Base-by-base conservation (phyloP, 306 rosid genomes). In the Crataegus laevigata region DNA sequence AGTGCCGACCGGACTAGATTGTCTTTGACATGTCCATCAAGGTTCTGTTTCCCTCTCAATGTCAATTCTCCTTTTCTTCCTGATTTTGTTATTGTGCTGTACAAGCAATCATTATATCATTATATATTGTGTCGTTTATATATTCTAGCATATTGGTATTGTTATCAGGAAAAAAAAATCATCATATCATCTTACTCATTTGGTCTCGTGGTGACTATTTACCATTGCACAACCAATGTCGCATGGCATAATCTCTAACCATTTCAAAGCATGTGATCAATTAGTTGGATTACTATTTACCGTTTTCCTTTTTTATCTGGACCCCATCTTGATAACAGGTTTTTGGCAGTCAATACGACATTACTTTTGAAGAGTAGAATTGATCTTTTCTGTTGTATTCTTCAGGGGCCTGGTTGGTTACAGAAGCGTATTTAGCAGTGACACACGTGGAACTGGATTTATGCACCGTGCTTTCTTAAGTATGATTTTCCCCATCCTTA, bases 371-470 rank as follows among this genome's bases (percentile, higher is more conserved):
- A 26, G 5, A 22, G 11, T 3, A 14, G 54, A 69, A 54, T 40
- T 36, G 28, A 45, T 3, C n/a, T 18, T 40, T 58, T 75, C 64
- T 73, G 58, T 45, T 75, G 65, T 68, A 68, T 77, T 79, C 77
- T 80, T 81, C 93, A 94, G 99, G 96, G 99, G 99, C 73, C 81
- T 94, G 70, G 99, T 94, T 85, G 96, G 99, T 78, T 94, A 94
- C 84, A 89, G 97, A 81, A 94, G 99, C 36, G 97, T 94, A 83
- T 94, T 94, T 81, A 90, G 96, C 86, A 92, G 93, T n/a, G 97
- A 91, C 79, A 93, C 98, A 36, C 99, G 99, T 70, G 99, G 99
- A 88, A 89, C 96, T 84, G 99, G 99, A 72, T 94, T 94, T 79
- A 94, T 94, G 97, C 99, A 94, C 80, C 96, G 97, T 77, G 97